Percentiles rank a stretch among this genome's conserved stretches.
Conservation (phyloP, 2,329 filamentous ascomycete genomes). For the Truncatella angustata region DNA sequence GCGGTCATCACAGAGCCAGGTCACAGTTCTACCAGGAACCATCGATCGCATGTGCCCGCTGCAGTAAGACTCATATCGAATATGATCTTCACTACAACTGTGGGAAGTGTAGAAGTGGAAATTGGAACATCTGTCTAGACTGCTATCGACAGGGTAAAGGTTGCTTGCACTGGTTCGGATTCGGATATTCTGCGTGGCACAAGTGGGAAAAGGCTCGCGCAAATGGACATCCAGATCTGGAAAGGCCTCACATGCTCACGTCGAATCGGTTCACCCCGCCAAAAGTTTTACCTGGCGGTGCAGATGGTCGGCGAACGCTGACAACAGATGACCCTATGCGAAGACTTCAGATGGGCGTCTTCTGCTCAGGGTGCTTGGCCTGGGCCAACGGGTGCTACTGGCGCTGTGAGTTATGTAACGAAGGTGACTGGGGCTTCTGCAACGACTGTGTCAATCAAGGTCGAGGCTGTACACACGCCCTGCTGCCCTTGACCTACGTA, state of each 20-base stretch:
- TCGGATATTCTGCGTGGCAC: slow-evolving; percentile 68
- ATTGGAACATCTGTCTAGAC: slow-evolving; percentile 75
- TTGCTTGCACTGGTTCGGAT: slow-evolving; percentile 86
- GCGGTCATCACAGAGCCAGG: slow-evolving; percentile 38
- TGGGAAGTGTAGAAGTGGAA: slow-evolving; percentile 63
- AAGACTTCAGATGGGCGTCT: slow-evolving; percentile 74
- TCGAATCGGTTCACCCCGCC: slow-evolving; percentile 56
- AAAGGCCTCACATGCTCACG: slow-evolving; percentile 56
- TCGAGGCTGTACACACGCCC: slow-evolving; percentile 74
- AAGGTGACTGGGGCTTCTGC: slow-evolving; percentile 94
- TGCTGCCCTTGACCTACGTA: slow-evolving; percentile 72
- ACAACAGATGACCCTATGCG: slow-evolving; percentile 66
- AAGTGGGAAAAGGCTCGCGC: slow-evolving; percentile 59
- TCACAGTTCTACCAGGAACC: slow-evolving; percentile 65
- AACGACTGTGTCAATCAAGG: slow-evolving; percentile 83
- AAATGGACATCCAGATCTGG: slow-evolving; percentile 36
- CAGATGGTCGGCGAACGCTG: slow-evolving; percentile 54
- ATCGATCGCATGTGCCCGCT: slow-evolving; percentile 70
- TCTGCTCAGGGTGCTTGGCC: slow-evolving; percentile 73
- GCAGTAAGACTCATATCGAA: slow-evolving; percentile 70
- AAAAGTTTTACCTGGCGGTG: slow-evolving; percentile 46
- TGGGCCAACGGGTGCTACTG: slow-evolving; percentile 85
- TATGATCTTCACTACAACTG: slow-evolving; percentile 88
- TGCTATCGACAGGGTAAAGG: slow-evolving; percentile 79
- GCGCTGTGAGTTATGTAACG: slow-evolving; percentile 84